Percentiles rank a stretch among this genome's conserved stretches.
phyloP scores from a whole-genome alignment of 2,329 filamentous ascomycete species.

The Fusarium marasasianum region DNA sequence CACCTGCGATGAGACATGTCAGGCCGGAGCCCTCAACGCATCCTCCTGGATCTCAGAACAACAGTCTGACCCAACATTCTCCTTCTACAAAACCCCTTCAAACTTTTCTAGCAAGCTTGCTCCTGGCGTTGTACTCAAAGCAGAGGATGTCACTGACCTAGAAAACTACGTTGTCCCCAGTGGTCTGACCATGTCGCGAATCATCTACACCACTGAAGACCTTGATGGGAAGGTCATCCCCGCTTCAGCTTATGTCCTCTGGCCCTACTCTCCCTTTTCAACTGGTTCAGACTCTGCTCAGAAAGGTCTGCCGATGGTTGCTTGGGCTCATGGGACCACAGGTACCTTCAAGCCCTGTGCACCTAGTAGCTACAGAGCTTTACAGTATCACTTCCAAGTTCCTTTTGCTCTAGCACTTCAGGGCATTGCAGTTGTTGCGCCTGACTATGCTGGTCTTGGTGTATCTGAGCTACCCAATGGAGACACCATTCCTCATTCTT shows the following conservation, averaged over 20 bases:
- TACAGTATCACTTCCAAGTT: slow-evolving; percentile 31
- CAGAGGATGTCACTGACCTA: slow-evolving; percentile 8
- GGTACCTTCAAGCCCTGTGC: slow-evolving; percentile 24
- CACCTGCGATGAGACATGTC: slow-evolving; percentile 1
- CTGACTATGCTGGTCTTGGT: slow-evolving; percentile 29
- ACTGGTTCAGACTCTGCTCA: background rate
- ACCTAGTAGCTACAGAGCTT: slow-evolving; percentile 20
- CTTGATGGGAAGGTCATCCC: slow-evolving; percentile 10
- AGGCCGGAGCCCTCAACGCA: background rate
- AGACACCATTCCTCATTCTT: slow-evolving; percentile 20
- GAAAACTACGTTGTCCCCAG: slow-evolving; percentile 18
- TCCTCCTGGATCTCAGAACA: background rate
- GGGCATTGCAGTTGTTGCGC: slow-evolving; percentile 25
- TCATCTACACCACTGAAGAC: slow-evolving; percentile 24
- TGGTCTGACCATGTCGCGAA: slow-evolving; percentile 23
- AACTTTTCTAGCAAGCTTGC: background rate
- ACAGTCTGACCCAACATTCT: background rate
- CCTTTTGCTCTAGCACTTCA: slow-evolving; percentile 25
- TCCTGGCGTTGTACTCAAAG: background rate
- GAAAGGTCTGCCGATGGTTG: background rate
- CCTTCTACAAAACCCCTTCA: background rate
- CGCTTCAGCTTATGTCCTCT: slow-evolving; percentile 13
- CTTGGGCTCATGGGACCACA: slow-evolving; percentile 8
- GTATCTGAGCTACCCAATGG: slow-evolving; percentile 9
- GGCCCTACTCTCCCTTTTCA: background rate